Evolutionary conservation across 768 basidiomycete species (phyloP).

Genomic region (Rhizopogon vulgaris): DNA sequence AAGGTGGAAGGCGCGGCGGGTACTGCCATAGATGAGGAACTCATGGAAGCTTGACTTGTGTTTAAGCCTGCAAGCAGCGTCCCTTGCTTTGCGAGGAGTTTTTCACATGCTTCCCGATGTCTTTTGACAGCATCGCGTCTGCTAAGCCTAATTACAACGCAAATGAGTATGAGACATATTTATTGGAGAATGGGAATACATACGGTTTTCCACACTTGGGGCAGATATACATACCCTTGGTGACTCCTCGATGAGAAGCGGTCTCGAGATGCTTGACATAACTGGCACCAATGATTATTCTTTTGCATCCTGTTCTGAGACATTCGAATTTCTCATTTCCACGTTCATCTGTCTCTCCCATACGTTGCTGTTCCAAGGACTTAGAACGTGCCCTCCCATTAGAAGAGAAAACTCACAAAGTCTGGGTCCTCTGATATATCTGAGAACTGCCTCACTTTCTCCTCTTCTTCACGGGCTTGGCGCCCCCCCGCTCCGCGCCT

Average conservation of each 20-base stretch:
- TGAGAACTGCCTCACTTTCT: background rate
- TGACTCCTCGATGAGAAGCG: background rate
- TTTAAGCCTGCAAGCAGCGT: background rate
- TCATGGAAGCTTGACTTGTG: too few species aligned
- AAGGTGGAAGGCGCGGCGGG: background rate
- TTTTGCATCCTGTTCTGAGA: background rate
- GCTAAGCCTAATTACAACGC: background rate
- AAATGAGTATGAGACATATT: background rate
- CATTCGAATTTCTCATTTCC: background rate
- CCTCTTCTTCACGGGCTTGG: background rate
- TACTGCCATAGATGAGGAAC: background rate
- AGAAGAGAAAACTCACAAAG: background rate
- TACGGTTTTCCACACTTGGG: background rate
- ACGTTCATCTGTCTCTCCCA: background rate
- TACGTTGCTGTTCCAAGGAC: background rate
- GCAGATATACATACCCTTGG: background rate
- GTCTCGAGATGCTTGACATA: background rate
- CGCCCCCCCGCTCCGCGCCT: background rate
- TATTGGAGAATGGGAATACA: background rate
- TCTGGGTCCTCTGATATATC: background rate
- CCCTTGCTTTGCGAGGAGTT: too few species aligned
- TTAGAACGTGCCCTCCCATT: background rate
- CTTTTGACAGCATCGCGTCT: background rate
- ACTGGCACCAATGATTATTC: background rate
- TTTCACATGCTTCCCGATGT: background rate